phyloP scores from a whole-genome alignment of 2,329 filamentous ascomycete genomes.

The Allantophomopsis lycopodina region DNA sequence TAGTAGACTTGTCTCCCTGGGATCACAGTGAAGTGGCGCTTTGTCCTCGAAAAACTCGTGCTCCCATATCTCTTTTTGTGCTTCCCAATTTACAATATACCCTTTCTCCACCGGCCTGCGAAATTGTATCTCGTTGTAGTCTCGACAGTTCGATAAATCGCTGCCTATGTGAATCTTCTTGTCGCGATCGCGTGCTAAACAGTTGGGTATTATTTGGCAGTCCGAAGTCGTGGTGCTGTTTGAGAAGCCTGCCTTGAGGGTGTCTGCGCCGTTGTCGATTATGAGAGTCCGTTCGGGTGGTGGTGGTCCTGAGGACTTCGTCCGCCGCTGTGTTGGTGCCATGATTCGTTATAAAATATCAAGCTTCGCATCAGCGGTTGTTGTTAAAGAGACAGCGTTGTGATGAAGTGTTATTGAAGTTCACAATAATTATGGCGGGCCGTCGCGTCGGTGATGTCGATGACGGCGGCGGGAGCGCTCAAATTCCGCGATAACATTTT shows the following conservation, averaged over 20 bases:
- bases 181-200: conserved; percentile 71
- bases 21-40: conserved; percentile 56
- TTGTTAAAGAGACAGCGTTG: no score
- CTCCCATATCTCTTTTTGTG: conserved; percentile 92
- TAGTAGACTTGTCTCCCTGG: conserved; percentile 68
- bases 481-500: conserved; percentile 1
- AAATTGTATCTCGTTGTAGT: conserved; percentile 82
- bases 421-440: no score
- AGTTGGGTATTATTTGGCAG: conserved; percentile 76
- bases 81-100: conserved; percentile 93
- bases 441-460: not conserved
- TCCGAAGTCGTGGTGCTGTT: conserved; percentile 24
- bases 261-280: conserved; percentile 86
- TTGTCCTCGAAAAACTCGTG: conserved; percentile 65
- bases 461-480: not conserved
- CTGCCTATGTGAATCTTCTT: conserved; percentile 68
- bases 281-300: conserved; percentile 60
- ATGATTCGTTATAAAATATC: not conserved
- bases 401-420: no score
- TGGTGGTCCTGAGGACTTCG: conserved; percentile 33
- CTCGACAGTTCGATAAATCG: conserved; percentile 64
- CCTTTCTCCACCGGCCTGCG: conserved; percentile 87
- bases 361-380: no score
- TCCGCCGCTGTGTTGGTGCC: conserved; percentile 23
- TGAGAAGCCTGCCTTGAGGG: conserved; percentile 74